A percentile compares a stretch with the other conserved stretches of the same genome.
Evolutionary conservation across 176 grass and related monocot species (phyloP).

Genomic region (Puccinellia tenuiflora): DNA sequence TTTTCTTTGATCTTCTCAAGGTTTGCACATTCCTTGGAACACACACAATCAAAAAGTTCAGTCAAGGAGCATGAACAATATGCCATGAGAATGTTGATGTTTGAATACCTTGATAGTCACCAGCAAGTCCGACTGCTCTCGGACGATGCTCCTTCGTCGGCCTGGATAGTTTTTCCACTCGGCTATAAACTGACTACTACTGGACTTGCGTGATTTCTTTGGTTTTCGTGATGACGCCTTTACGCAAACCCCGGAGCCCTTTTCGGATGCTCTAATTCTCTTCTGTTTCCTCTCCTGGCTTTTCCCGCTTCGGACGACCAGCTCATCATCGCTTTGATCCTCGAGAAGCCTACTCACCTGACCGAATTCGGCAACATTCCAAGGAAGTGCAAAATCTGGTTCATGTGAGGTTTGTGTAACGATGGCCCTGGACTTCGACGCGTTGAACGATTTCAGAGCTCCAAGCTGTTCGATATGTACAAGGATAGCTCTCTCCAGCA

Average conservation of each 20-base stretch:
- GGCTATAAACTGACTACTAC: slow-evolving; percentile 37
- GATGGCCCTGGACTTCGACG: slow-evolving; percentile 22
- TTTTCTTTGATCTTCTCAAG: slow-evolving; percentile 63
- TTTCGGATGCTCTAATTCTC: slow-evolving; percentile 47
- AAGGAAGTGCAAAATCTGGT: slow-evolving; percentile 22
- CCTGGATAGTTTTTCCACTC: slow-evolving; percentile 45
- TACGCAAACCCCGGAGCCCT: not conserved
- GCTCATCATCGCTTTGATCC: slow-evolving; percentile 6
- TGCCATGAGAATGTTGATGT: not conserved
- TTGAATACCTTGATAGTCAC: slow-evolving; percentile 68
- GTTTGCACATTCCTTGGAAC: slow-evolving; percentile 55
- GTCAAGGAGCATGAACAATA: slow-evolving; percentile 4
- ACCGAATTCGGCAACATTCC: not conserved
- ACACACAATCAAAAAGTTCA: too few relatives aligned
- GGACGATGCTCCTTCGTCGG: slow-evolving; percentile 30
- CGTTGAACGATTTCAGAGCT: slow-evolving; percentile 46
- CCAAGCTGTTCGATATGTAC: slow-evolving; percentile 55
- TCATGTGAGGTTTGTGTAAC: slow-evolving; percentile 1
- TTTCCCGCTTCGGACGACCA: slow-evolving; percentile 52
- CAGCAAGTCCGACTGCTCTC: slow-evolving; percentile 56
- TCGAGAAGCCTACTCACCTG: slow-evolving; percentile 2
- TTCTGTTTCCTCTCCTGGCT: slow-evolving; percentile 62
- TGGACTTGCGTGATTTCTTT: slow-evolving; percentile 23
- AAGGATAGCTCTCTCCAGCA: slow-evolving; percentile 59
- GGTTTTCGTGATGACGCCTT: slow-evolving; percentile 4